These are phyloP conservation scores for Pseudopediastrum boryanum DNA, from an alignment of 139 green algal species.

Conservation along the genomic window DNA sequence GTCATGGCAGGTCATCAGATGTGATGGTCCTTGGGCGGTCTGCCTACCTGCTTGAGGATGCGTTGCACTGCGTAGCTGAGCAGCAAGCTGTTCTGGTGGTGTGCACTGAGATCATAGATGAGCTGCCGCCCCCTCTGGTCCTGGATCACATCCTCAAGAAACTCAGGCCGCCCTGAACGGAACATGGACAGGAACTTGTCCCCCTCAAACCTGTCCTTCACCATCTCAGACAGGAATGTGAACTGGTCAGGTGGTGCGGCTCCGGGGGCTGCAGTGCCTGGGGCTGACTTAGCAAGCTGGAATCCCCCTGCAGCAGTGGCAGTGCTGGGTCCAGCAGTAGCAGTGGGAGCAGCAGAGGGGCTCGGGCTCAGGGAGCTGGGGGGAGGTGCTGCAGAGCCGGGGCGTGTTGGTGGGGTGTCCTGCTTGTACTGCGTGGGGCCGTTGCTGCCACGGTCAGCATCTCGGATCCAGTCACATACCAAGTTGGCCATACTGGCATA, in stretches of 20 bases:
- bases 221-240: constrained; percentile 47
- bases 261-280: too few relatives aligned
- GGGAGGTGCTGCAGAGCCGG: neutral
- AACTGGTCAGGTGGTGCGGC: neutral
- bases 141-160: constrained; percentile 66
- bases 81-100: constrained; percentile 49
- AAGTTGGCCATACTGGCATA: too few relatives aligned
- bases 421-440: too few relatives aligned
- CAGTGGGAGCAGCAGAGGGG: neutral
- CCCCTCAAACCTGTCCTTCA: constrained; percentile 69
- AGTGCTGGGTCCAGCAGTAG: neutral
- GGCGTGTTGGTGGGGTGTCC: too few relatives aligned
- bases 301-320: too few relatives aligned
- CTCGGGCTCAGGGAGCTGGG: neutral
- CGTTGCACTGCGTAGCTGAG: constrained; percentile 35
- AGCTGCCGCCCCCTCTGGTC: constrained; percentile 57
- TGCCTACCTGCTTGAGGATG: constrained; percentile 29
- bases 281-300: too few relatives aligned
- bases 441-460: too few relatives aligned
- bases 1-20: too few relatives aligned
- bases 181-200: constrained; percentile 71
- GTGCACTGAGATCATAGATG: constrained; percentile 77
- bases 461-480: too few relatives aligned
- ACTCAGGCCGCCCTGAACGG: constrained; percentile 49
- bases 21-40: too few relatives aligned